Percentiles rank a stretch among this genome's conserved stretches.
These are phyloP conservation scores for Pichia californica DNA, from an alignment of 805 yeast species.

Conservation along the genomic window DNA sequence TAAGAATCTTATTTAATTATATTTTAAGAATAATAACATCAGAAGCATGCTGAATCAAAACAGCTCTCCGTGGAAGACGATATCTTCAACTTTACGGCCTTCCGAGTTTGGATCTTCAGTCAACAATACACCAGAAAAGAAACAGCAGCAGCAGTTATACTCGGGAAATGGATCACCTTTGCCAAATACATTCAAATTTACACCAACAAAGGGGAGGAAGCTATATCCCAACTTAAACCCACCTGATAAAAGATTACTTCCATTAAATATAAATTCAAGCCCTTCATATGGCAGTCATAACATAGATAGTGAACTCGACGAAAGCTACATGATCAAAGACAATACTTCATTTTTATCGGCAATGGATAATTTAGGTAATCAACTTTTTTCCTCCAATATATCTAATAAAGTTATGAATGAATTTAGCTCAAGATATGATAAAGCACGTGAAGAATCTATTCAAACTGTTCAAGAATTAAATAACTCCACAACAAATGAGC, in stretches of 20 bases:
- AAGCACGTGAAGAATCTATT: slow-evolving; percentile 29
- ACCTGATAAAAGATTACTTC: slow-evolving; percentile 7
- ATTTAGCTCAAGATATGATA: slow-evolving; percentile 35
- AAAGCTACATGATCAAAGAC: slow-evolving; percentile 27
- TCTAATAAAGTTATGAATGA: slow-evolving; percentile 41
- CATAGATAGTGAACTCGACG: slow-evolving; percentile 14
- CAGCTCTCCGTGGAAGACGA: slow-evolving; percentile 7
- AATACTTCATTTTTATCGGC: slow-evolving; percentile 23
- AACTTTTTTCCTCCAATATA: slow-evolving; percentile 42
- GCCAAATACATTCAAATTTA: slow-evolving; percentile 23
- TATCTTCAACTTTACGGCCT: neutral
- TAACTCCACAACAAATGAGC: slow-evolving; percentile 18
- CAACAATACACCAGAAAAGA: slow-evolving; percentile 8
- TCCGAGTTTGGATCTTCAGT: neutral
- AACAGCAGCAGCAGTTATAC: neutral
- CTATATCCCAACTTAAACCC: slow-evolving; percentile 22
- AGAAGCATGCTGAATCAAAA: slow-evolving; percentile 5
- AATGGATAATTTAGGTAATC: slow-evolving; percentile 33
- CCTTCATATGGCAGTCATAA: neutral
- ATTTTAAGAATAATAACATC: neutral
- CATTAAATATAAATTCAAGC: slow-evolving; percentile 1
- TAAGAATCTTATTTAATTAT: no score
- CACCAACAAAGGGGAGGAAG: slow-evolving; percentile 26
- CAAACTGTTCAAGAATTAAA: slow-evolving; percentile 22
- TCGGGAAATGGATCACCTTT: slow-evolving; percentile 18